Conservation (phyloP, 352 stramenopile species). For the Phytopythium montanum region DNA sequence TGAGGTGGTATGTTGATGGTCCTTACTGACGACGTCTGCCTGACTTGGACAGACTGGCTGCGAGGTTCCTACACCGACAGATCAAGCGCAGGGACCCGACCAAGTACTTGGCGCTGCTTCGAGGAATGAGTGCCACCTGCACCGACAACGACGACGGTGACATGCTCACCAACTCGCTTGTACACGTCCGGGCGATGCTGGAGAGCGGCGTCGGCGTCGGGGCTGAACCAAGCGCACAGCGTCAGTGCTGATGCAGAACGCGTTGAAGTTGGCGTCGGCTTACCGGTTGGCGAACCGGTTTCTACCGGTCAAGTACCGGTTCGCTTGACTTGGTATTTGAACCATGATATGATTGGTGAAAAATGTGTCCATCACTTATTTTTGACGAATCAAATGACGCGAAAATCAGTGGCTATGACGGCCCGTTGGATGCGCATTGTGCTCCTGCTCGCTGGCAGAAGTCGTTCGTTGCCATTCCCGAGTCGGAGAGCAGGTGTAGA, state of each 20-base stretch:
- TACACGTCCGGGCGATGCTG: conserved; percentile 33
- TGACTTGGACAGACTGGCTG: conserved; percentile 24
- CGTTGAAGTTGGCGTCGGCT: too few relatives aligned
- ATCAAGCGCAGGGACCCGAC: conserved; percentile 23
- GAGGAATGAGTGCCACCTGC: conserved; percentile 34
- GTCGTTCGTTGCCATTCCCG: not conserved
- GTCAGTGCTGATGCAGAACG: too few relatives aligned
- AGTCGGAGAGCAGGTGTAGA: not conserved
- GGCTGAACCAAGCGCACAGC: not conserved
- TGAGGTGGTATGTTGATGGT: too few relatives aligned
- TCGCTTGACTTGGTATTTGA: not conserved
- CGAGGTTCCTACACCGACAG: conserved; percentile 26
- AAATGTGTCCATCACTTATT: not conserved
- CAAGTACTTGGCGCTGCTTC: conserved; percentile 31
- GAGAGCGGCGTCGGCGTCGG: conserved; percentile 9
- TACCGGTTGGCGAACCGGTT: too few relatives aligned
- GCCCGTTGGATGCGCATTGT: not conserved
- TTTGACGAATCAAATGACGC: not conserved
- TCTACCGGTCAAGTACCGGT: not conserved
- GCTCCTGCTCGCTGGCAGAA: too few relatives aligned
- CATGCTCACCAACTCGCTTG: conserved; percentile 29
- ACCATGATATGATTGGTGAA: not conserved
- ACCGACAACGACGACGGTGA: conserved; percentile 37
- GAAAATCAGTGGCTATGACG: not conserved
- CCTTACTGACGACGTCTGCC: too few relatives aligned